Conservation (phyloP, 345 rosid genomes). For the Salix viminalis region DNA sequence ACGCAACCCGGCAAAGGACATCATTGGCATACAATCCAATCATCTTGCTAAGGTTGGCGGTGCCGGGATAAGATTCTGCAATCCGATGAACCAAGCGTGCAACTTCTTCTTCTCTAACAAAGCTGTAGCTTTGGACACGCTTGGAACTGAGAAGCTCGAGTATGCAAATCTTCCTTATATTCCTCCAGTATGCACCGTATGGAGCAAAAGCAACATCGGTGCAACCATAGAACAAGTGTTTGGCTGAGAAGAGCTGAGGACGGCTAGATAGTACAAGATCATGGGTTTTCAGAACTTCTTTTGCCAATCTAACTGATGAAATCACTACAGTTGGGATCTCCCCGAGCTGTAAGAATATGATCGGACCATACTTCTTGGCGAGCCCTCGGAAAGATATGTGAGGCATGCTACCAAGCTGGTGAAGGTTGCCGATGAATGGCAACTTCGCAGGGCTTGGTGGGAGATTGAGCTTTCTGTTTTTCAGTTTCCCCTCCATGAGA, state of each 20-base stretch:
- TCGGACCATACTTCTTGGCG: slow-evolving; percentile 20
- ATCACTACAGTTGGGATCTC: slow-evolving; percentile 25
- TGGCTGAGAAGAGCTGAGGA: slow-evolving; percentile 19
- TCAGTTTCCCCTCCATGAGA: slow-evolving; percentile 10
- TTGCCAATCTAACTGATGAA: slow-evolving; percentile 14
- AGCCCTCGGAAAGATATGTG: slow-evolving; percentile 14
- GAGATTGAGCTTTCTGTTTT: slow-evolving; percentile 23
- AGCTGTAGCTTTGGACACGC: slow-evolving; percentile 12
- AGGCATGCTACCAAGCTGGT: slow-evolving; percentile 19
- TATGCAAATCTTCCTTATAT: slow-evolving; percentile 19
- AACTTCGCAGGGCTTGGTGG: slow-evolving; percentile 25
- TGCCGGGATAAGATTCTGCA: slow-evolving; percentile 8
- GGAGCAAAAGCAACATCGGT: slow-evolving; percentile 22
- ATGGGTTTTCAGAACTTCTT: slow-evolving; percentile 23
- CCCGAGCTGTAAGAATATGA: slow-evolving; percentile 18
- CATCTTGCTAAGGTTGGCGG: slow-evolving; percentile 16
- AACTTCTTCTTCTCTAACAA: slow-evolving; percentile 22
- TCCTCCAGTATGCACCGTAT: slow-evolving; percentile 28
- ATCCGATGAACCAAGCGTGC: slow-evolving; percentile 9
- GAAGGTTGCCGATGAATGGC: slow-evolving; percentile 28
- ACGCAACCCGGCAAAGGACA: slow-evolving; percentile 18
- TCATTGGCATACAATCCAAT: slow-evolving; percentile 18
- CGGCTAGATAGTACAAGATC: slow-evolving; percentile 22
- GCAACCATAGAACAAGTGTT: slow-evolving; percentile 17
- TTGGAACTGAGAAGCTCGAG: slow-evolving; percentile 20